Conservation (phyloP, 2,329 filamentous ascomycete species). For the Microdochium trichocladiopsis region DNA sequence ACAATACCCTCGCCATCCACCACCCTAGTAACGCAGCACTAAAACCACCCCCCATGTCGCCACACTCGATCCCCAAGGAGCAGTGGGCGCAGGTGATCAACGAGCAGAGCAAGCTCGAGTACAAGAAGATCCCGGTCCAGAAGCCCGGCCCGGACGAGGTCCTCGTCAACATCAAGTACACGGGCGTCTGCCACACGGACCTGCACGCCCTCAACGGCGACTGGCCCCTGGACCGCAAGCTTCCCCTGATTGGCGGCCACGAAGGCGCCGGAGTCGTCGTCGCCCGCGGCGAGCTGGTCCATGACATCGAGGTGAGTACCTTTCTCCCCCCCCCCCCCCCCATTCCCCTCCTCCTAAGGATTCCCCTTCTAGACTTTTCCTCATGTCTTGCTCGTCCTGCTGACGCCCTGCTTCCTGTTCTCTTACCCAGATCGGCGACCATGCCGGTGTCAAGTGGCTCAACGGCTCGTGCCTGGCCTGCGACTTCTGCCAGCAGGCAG, state of each 20-base stretch:
- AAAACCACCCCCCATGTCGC: conserved; percentile 25
- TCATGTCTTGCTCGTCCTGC: too few species aligned
- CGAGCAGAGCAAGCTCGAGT: conserved; percentile 59
- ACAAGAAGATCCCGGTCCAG: conserved; percentile 76
- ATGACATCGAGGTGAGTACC: conserved; percentile 51
- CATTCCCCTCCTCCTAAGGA: too few species aligned
- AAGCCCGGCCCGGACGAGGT: conserved; percentile 84
- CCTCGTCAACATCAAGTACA: conserved; percentile 85
- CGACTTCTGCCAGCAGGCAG: conserved; percentile 71
- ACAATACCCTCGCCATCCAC: too few species aligned
- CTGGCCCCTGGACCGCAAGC: conserved; percentile 78
- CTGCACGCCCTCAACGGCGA: conserved; percentile 75
- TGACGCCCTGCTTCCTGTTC: too few species aligned
- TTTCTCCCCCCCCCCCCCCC: too few species aligned
- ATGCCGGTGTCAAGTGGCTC: conserved; percentile 89
- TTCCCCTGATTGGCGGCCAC: conserved; percentile 79
- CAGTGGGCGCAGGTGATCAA: conserved; percentile 93
- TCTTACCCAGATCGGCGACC: conserved; percentile 56
- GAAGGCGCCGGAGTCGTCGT: conserved; percentile 79
- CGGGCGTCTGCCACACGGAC: conserved; percentile 87
- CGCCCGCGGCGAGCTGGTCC: conserved; percentile 67
- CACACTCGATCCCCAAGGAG: conserved; percentile 59
- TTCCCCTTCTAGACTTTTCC: too few species aligned
- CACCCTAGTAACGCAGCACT: too few species aligned
- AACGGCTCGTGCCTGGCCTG: conserved; percentile 82